phyloP scores from a whole-genome alignment of 257 asterid species.

The Leptodermis oblonga region DNA sequence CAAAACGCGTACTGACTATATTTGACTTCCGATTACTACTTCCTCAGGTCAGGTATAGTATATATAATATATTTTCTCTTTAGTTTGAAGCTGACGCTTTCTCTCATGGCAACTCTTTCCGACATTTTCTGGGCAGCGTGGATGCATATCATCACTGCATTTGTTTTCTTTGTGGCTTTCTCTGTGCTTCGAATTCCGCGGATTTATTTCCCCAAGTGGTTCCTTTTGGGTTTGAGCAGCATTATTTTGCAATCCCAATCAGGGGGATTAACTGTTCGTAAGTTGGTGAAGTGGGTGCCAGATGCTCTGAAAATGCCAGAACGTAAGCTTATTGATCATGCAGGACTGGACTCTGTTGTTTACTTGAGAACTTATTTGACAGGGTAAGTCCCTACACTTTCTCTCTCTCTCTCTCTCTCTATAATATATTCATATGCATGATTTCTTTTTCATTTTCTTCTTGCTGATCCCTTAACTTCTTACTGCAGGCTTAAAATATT shows the following conservation, averaged over 20 bases:
- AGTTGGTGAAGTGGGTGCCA: slow-evolving; percentile 89
- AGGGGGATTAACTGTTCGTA: slow-evolving; percentile 52
- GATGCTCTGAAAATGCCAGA: slow-evolving; percentile 88
- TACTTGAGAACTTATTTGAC: slow-evolving; percentile 81
- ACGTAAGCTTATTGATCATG: slow-evolving; percentile 83
- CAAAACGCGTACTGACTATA: too few species aligned
- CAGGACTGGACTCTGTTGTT: slow-evolving; percentile 90
- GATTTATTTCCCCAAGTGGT: slow-evolving; percentile 95
- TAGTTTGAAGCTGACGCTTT: too few species aligned
- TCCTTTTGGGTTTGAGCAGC: slow-evolving; percentile 63
- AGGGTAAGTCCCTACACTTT: slow-evolving; percentile 64
- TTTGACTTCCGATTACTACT: too few species aligned
- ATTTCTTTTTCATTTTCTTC: slow-evolving; percentile 13
- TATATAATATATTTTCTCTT: too few species aligned
- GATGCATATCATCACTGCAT: slow-evolving; percentile 59
- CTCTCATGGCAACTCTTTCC: slow-evolving; percentile 64
- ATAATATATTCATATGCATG: background rate
- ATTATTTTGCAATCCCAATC: slow-evolving; percentile 49
- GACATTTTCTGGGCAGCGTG: slow-evolving; percentile 79
- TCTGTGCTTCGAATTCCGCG: slow-evolving; percentile 88
- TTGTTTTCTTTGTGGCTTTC: slow-evolving; percentile 71
- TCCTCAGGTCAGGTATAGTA: too few species aligned
- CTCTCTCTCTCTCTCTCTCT: background rate
- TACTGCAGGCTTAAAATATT: slow-evolving; percentile 74
- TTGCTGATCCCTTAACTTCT: background rate